Conservation (phyloP, 805 yeast species). For the Hanseniaspora meyeri region DNA sequence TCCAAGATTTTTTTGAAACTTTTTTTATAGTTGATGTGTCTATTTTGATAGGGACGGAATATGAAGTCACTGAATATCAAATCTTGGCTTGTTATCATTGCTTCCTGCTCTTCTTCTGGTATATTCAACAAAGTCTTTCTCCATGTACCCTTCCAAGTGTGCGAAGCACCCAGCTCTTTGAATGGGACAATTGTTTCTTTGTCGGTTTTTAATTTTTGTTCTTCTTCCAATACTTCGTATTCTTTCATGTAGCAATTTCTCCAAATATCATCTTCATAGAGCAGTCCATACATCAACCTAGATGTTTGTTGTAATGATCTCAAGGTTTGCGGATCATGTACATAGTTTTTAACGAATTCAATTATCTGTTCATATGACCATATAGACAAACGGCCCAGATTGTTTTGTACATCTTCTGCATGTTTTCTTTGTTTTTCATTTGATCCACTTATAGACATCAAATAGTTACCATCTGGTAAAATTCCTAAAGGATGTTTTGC, state of each 20-base stretch:
- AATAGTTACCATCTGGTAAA: constrained; percentile 61
- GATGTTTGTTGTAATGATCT: constrained; percentile 46
- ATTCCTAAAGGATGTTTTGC: constrained; percentile 60
- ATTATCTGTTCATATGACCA: constrained; percentile 56
- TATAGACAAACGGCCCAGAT: constrained; percentile 41
- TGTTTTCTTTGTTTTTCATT: constrained; percentile 15
- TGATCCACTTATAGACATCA: constrained; percentile 26
- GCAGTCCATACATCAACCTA: constrained; percentile 55
- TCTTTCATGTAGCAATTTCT: constrained; percentile 40
- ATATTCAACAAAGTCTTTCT: constrained; percentile 42
- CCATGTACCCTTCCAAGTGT: constrained; percentile 72
- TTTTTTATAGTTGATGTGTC: constrained; percentile 49
- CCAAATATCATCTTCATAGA: constrained; percentile 75
- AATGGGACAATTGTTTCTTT: constrained; percentile 20
- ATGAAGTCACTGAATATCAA: constrained; percentile 62
- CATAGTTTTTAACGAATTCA: constrained; percentile 34
- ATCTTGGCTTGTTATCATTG: constrained; percentile 34
- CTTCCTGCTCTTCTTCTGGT: constrained; percentile 30
- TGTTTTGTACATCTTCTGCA: constrained; percentile 20
- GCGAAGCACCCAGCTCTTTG: constrained; percentile 18
- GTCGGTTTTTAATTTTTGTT: constrained; percentile 7
- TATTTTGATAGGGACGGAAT: constrained; percentile 72
- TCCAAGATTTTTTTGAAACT: constrained; percentile 38
- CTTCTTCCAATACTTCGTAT: constrained; percentile 18
- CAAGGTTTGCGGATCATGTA: constrained; percentile 40